phyloP scores from a whole-genome alignment of 208 protist genomes.

The Leishmania tropica region DNA sequence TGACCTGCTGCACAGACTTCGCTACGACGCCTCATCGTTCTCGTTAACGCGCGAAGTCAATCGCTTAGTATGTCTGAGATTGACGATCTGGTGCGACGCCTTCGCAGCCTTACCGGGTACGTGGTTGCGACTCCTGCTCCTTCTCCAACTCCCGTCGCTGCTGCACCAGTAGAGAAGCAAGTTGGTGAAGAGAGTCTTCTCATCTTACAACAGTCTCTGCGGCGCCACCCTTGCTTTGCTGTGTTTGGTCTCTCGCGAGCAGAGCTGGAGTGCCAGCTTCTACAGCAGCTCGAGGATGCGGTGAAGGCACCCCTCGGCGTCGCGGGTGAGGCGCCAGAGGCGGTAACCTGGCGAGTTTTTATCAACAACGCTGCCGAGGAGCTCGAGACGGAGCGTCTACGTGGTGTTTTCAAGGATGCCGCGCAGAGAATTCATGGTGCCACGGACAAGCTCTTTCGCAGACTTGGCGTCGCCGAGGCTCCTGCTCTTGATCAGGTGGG shows the following conservation, averaged over 20 bases:
- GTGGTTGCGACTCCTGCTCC: conserved; percentile 8
- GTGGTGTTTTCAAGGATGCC: conserved; percentile 49
- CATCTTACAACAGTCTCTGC: conserved; percentile 69
- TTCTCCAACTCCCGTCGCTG: conserved; percentile 14
- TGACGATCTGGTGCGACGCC: conserved; percentile 62
- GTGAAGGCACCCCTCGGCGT: neutral
- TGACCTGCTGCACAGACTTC: neutral
- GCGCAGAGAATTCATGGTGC: conserved; percentile 15
- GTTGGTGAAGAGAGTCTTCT: conserved; percentile 54
- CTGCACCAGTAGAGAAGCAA: conserved; percentile 22
- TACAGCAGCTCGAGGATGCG: conserved; percentile 35
- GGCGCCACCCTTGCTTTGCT: conserved; percentile 57
- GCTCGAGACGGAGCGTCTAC: conserved; percentile 74
- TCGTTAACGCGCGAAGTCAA: too few relatives aligned
- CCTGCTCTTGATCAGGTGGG: conserved; percentile 51
- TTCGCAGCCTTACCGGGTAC: conserved; percentile 75
- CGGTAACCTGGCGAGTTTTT: conserved; percentile 35
- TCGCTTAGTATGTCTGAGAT: conserved; percentile 36
- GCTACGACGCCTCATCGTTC: too few relatives aligned
- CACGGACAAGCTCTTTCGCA: conserved; percentile 21
- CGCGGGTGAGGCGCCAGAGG: neutral
- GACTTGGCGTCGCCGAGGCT: conserved; percentile 54
- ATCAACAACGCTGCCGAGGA: conserved; percentile 66
- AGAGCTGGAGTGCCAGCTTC: conserved; percentile 37
- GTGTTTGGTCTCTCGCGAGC: conserved; percentile 15